Base-by-base conservation (phyloP, 768 basidiomycete species). In the Sarcodon sp. region DNA sequence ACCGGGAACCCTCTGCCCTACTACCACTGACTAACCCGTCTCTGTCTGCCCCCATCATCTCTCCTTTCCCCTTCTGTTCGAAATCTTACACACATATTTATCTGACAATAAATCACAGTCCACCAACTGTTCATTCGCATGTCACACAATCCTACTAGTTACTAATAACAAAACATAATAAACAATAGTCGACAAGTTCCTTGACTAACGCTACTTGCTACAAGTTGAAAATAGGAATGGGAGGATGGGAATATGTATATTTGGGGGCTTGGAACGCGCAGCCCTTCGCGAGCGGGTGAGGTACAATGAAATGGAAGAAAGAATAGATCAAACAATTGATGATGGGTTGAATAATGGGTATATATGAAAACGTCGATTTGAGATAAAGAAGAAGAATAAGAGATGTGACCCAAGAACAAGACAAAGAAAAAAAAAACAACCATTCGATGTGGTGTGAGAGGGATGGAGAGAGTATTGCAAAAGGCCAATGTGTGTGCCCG, bases 211-310 rank as follows among this genome's bases (percentile, higher is more conserved):
- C 21, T 27, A 27, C 21, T 27, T 4, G 21, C 21, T 27, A 27
- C 21, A 27, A 27, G 21, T 27, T 41, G 39, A 13, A 13, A 27
- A 16, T 15, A 5, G 4, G 37, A 13, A 27, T 8, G 39, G 7
- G 39, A 41, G 39, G 39, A 13, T 41, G 11, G 13, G 27, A 43
- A 45, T 46, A 51, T 51, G 48, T 48, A 51, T 50, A 63, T 69
- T 69, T 53, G 57, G 70, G 69, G 69, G 64, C 70, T 69, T 68
- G 57, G 57, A 53, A 35, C 48, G 70, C 70, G 70, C 72, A 71
- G 70, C 71, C 70, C 70, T 72, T 72, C 71, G 70, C 69, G 58
- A 41, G 33, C 27, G 33, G 53, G 47, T 44, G 48, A 33, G 43
- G 38, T 38, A 50, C 15, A 38, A 47, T 38, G 47, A 43, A 41